Evolutionary conservation across 352 stramenopile species (phyloP), one percentile per base, ranked within the genome.

Genomic region (Pythium folliculosum): DNA sequence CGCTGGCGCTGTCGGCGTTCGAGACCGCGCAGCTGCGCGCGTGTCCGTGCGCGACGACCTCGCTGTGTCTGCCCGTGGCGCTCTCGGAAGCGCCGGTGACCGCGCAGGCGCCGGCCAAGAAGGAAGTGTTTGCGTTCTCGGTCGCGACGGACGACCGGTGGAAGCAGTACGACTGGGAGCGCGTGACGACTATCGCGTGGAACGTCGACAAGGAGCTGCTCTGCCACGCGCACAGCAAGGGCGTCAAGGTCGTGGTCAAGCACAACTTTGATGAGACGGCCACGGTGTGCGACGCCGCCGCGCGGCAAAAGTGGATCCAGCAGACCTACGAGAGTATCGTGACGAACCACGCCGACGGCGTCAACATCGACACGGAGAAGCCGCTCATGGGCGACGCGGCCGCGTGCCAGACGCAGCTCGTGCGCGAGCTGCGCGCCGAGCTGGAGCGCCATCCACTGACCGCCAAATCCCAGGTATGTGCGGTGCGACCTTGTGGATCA

Each of bases 321-420:
- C 60, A 67, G 17, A 82, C 78, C 19, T 92, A 92, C 74, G 60
- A 72, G 14, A 78, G 72, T 22, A 91, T 93, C 43, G 73, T 88
- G 17, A 35, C 63, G 25, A 92, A 90, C 57, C 88, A 87, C 48
- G 83, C 86, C 2, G 86, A 95, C 52, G 86, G 86, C 10, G 84
- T 95, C 47, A 95, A 95, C 53, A 91, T 95, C 43, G 86, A 95
- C 62, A 95, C 79, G 17, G 86, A 95, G 60, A 88, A 84, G 35
- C 64, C 82, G 19, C 85, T 92, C 72, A 62, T 77, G 19, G 82
- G 82, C 2, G 48, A 61, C 1, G 65, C 67, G 0, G 77, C 83
- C 10, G 56, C 70, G 43, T 95, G 84, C 32, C 77, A 89, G 35
- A 82, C 69, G 1, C 58, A 55, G 27, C 76, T 95, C 14, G 77